A percentile compares a stretch with the other conserved stretches of the same genome.
phyloP scores from a whole-genome alignment of 2,329 filamentous ascomycete genomes.

The Trichophyton mentagrophytes region DNA sequence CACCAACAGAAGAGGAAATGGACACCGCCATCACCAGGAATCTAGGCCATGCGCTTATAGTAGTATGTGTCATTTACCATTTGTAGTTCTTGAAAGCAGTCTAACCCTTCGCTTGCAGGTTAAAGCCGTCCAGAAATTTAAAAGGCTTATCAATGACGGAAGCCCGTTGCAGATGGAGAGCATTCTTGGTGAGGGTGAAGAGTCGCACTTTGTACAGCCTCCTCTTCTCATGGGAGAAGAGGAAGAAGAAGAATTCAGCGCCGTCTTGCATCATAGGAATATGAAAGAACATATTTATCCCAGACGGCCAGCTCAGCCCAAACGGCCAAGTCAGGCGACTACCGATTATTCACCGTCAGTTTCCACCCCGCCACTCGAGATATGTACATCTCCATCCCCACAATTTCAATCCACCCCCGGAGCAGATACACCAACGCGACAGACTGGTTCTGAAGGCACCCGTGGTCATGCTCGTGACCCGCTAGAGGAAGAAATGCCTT shows the following conservation, averaged over 20 bases:
- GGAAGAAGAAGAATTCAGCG: constrained; percentile 26
- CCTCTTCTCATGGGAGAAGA: constrained; percentile 39
- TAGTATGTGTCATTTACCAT: constrained; percentile 40
- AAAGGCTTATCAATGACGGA: constrained; percentile 52
- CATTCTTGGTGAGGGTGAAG: constrained; percentile 44
- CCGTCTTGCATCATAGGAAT: not conserved
- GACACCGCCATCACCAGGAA: constrained; percentile 82
- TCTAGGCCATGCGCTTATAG: constrained; percentile 72
- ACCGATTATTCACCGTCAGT: not conserved
- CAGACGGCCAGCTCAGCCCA: not conserved
- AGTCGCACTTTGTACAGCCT: constrained; percentile 44
- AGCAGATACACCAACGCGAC: constrained; percentile 22
- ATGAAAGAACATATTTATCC: not conserved
- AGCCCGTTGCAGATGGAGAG: constrained; percentile 43
- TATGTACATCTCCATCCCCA: not conserved
- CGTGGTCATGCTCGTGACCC: constrained; percentile 52
- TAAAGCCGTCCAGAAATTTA: constrained; percentile 85
- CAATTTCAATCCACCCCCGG: constrained; percentile 17
- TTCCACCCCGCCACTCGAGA: not conserved
- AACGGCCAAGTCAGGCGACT: constrained; percentile 8
- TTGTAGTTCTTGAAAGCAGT: not conserved
- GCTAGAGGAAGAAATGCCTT: constrained; percentile 52
- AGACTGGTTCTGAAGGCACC: constrained; percentile 34
- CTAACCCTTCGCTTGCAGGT: constrained; percentile 41
- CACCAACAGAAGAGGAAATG: constrained; percentile 80